A percentile compares a stretch with the other conserved stretches of the same genome.
These are phyloP conservation scores for Ophiostoma perfectum DNA, from an alignment of 2,329 filamentous ascomycete genomes.

Conservation along the genomic window DNA sequence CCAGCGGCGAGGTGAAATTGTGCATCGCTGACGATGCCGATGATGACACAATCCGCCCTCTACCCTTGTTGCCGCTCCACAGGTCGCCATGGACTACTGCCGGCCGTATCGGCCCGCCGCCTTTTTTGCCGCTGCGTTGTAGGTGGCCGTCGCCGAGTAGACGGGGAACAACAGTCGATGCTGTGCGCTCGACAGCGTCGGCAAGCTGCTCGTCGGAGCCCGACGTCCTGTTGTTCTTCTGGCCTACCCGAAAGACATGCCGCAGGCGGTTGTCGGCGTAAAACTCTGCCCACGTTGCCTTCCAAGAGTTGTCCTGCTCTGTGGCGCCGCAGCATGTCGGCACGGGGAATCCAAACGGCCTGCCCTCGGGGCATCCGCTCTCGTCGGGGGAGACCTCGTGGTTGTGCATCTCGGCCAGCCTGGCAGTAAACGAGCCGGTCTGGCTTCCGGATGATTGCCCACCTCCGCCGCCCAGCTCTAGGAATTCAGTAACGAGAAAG, in stretches of 20 bases:
- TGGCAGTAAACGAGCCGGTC: constrained; percentile 56
- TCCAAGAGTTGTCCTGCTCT: constrained; percentile 71
- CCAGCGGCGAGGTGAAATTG: constrained; percentile 56
- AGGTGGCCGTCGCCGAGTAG: constrained; percentile 66
- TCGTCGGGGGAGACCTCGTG: constrained; percentile 35
- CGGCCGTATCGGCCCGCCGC: constrained; percentile 51
- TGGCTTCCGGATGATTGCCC: background rate
- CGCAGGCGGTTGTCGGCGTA: constrained; percentile 72
- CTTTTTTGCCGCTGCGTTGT: constrained; percentile 33
- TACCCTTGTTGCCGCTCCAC: constrained; percentile 81
- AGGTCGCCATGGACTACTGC: constrained; percentile 86
- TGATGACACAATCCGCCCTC: constrained; percentile 52
- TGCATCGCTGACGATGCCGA: constrained; percentile 24
- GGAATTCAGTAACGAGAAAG: constrained; percentile 72
- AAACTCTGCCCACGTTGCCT: constrained; percentile 74
- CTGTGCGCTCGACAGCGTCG: constrained; percentile 59
- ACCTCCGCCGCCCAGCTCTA: constrained; percentile 52
- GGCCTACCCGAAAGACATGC: constrained; percentile 54
- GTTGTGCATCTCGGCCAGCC: constrained; percentile 73
- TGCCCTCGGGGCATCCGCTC: background rate
- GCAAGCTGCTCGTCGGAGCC: constrained; percentile 54
- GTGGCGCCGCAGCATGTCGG: constrained; percentile 84
- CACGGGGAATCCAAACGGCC: constrained; percentile 74
- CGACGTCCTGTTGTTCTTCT: constrained; percentile 53
- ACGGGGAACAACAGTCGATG: constrained; percentile 62